Conservation (phyloP, 2,329 filamentous ascomycete genomes). For the Phialocephala sp. region DNA sequence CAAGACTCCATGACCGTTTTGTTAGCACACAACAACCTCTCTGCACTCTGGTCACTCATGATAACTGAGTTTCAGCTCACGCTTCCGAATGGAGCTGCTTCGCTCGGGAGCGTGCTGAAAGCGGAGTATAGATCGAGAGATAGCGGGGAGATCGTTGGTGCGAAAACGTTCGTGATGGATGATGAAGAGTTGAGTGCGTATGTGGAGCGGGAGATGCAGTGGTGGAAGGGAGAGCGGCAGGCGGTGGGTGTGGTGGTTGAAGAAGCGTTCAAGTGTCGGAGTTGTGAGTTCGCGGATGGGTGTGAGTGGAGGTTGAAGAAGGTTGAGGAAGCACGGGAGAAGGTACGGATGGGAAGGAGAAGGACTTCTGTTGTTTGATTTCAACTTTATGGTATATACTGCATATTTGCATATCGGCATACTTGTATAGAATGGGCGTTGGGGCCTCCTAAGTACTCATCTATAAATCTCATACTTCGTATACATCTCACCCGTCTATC, state of each 20-base stretch:
- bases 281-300: slow-evolving; percentile 79
- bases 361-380: slow-evolving; percentile 21
- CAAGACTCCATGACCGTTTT: slow-evolving; percentile 48
- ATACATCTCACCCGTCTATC: too few species aligned
- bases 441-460: too few species aligned
- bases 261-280: slow-evolving; percentile 86
- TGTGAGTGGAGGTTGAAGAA: slow-evolving; percentile 80
- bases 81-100: slow-evolving; percentile 55
- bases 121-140: slow-evolving; percentile 58
- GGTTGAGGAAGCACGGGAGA: slow-evolving; percentile 60
- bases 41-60: slow-evolving; percentile 66
- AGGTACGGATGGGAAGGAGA: slow-evolving; percentile 30
- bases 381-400: neutral
- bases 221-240: slow-evolving; percentile 81
- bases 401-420: neutral
- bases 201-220: slow-evolving; percentile 73
- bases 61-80: slow-evolving; percentile 59
- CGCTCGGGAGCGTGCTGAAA: slow-evolving; percentile 61
- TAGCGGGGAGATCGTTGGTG: slow-evolving; percentile 59
- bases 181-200: slow-evolving; percentile 67
- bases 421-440: neutral
- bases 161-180: slow-evolving; percentile 70
- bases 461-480: too few species aligned
- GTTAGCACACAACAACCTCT: slow-evolving; percentile 63
- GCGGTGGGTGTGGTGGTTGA: slow-evolving; percentile 79